Conservation (phyloP, 805 yeast species). For the Pichia nanzhaoensis region DNA sequence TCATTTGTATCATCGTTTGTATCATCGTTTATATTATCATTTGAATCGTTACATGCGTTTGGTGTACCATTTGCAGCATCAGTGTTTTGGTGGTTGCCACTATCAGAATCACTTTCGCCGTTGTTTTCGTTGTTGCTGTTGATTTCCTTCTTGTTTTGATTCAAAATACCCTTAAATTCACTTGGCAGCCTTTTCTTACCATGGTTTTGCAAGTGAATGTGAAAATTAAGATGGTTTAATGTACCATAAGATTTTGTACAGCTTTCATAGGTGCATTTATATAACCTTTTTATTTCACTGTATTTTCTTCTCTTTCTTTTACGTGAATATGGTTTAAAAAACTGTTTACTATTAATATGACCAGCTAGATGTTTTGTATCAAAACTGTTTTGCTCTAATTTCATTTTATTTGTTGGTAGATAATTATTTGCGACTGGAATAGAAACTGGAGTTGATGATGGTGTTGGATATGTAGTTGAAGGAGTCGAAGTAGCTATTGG, state of each 20-base stretch:
- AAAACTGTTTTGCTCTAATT: neutral
- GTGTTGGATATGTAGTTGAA: neutral
- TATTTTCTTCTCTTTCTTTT: conserved; percentile 50
- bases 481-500: neutral
- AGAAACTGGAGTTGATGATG: neutral
- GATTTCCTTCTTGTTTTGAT: neutral
- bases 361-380: neutral
- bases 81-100: no score
- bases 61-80: no score
- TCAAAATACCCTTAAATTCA: conserved; percentile 44
- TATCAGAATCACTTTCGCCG: no score
- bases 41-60: no score
- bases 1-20: no score
- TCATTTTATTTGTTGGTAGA: neutral
- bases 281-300: conserved; percentile 49
- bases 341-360: neutral
- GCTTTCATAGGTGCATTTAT: conserved; percentile 39
- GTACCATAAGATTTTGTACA: conserved; percentile 56
- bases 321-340: neutral
- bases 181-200: conserved; percentile 48
- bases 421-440: neutral
- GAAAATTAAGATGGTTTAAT: conserved; percentile 52
- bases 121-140: no score
- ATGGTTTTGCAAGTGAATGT: conserved; percentile 47
- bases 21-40: no score